Conservation (phyloP, 371 early-diverging fungal species). For the Mortierella polycephala region DNA sequence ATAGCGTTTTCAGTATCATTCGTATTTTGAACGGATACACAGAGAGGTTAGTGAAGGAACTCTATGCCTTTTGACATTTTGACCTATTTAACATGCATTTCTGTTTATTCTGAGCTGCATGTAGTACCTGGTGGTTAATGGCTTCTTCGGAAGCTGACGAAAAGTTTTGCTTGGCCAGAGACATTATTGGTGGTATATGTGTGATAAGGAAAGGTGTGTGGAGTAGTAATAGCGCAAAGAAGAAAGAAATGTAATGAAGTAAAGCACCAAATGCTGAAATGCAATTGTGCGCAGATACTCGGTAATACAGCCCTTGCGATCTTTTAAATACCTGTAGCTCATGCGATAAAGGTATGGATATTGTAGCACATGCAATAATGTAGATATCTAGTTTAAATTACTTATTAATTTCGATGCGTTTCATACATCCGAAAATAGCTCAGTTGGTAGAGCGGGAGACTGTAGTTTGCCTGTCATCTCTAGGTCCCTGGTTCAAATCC, state of each 20-base stretch:
- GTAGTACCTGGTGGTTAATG: slow-evolving; percentile 66
- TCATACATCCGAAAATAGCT: no score
- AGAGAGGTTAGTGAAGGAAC: background rate
- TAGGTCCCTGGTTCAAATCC: background rate
- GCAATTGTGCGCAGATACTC: no score
- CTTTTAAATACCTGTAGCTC: no score
- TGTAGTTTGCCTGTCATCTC: background rate
- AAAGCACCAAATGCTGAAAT: no score
- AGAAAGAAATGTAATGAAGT: no score
- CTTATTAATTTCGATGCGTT: no score
- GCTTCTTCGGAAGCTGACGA: slow-evolving; percentile 69
- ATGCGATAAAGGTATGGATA: no score
- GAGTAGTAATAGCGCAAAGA: background rate
- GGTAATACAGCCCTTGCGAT: no score
- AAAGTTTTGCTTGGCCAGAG: slow-evolving; percentile 77
- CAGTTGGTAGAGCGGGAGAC: background rate
- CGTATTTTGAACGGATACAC: background rate
- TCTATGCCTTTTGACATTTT: no score
- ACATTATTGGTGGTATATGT: slow-evolving; percentile 55
- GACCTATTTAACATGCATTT: no score
- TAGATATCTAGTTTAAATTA: no score
- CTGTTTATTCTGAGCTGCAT: background rate
- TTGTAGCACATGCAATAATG: no score
- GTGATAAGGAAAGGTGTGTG: background rate
- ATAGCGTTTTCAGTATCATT: background rate